These are phyloP conservation scores for Ustilago loliicola DNA, from an alignment of 1,284 basidiomycete genomes.

Conservation along the genomic window DNA sequence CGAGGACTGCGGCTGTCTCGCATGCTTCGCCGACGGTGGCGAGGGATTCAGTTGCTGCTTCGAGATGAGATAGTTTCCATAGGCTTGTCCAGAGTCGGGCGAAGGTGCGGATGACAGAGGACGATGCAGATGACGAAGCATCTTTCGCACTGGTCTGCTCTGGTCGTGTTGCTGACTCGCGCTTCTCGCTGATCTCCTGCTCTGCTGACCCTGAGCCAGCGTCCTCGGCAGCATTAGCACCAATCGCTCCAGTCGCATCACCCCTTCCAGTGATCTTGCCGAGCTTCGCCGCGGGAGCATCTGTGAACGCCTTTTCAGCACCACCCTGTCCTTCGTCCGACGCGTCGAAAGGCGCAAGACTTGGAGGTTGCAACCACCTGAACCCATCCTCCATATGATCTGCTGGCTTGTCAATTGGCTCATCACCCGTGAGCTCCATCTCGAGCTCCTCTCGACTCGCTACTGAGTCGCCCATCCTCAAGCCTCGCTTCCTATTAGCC, in stretches of 20 bases:
- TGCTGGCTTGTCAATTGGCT: constrained; percentile 19
- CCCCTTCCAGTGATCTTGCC: constrained; percentile 39
- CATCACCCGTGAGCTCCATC: constrained; percentile 26
- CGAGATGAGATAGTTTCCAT: constrained; percentile 15
- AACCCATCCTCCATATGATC: constrained; percentile 19
- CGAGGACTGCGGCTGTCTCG: constrained; percentile 55
- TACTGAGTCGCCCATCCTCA: neutral
- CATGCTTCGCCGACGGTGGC: constrained; percentile 51
- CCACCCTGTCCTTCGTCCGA: neutral
- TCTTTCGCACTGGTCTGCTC: neutral
- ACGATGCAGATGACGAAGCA: neutral
- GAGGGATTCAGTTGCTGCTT: constrained; percentile 20
- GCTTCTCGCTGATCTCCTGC: neutral
- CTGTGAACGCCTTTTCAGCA: constrained; percentile 12
- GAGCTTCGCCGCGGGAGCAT: constrained; percentile 18
- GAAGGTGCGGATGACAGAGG: neutral
- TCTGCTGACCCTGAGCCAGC: neutral
- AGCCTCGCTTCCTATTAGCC: neutral
- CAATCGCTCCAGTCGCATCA: constrained; percentile 33
- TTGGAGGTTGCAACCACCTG: constrained; percentile 34
- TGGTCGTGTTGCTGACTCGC: neutral
- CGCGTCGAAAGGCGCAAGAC: constrained; percentile 27
- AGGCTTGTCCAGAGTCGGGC: constrained; percentile 16
- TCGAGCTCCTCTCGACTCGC: constrained; percentile 9
- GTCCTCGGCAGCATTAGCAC: constrained; percentile 35